Evolutionary conservation across 1,284 basidiomycete species (phyloP), one percentile per base, ranked within the genome.

Genomic region (Pseudozyma thailandica): DNA sequence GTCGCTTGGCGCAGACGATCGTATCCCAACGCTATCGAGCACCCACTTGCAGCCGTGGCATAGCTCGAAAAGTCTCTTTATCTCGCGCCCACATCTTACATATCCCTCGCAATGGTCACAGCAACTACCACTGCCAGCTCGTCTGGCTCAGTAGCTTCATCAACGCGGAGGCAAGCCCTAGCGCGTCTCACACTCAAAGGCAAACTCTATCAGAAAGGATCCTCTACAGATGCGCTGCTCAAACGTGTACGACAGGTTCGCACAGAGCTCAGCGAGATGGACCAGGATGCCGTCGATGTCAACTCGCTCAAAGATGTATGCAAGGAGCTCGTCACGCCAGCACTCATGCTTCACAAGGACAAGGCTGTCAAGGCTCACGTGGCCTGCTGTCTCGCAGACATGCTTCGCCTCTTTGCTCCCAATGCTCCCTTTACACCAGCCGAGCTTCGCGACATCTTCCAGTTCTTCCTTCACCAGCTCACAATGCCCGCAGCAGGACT

Each of bases 311-410:
- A 87, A 50, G 82, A 85, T 20, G 88, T 90, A 27, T 88, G 90
- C 66, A 89, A 90, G 53, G 92, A 96, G 77, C 89, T 98, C 78
- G 88, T 95, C 72, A 87, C 87, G 78, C 88, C 88, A 1, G 88
- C 90, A 2, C 88, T 98, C 37, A 87, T 97, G 41, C 88, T 94
- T 27, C 94, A 98, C 74, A 95, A 93, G 84, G 94, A 98, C 85
- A 88, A 89, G 44, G 93, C 93, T 20, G 92, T 98, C 74, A 96
- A 94, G 83, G 94, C 93, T 0, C 92, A 92, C 74, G 89, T 91
- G 6, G 94, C 93, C 0, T 96, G 93, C 84, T 98, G 94, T 84
- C 87, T 99, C 18, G 93, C 94, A 2, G 94, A 99, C 83, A 86
- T 98, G 60, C 88, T 99, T 48, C 86, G 93, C 33, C 87, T 98